These are phyloP conservation scores for Naegleria fowleri DNA, from an alignment of 208 protist species.

Conservation along the genomic window DNA sequence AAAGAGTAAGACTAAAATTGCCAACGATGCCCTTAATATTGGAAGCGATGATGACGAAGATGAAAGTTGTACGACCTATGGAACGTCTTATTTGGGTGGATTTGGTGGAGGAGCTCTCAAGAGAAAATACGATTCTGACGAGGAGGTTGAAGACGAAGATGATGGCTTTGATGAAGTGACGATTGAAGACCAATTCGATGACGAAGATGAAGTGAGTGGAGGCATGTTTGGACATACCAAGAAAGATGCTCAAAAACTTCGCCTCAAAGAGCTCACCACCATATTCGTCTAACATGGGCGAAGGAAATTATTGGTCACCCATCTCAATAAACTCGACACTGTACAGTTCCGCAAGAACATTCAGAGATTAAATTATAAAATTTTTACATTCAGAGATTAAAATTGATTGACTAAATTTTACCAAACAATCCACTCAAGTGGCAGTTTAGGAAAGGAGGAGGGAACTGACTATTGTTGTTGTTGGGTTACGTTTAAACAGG, in stretches of 20 bases:
- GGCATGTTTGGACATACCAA: constrained; percentile 24
- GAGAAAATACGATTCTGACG: not conserved
- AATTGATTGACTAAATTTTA: too few species aligned
- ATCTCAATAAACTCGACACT: too few species aligned
- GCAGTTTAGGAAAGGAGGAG: too few species aligned
- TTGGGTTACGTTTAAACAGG: too few species aligned
- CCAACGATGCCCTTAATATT: not conserved
- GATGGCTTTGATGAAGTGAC: not conserved
- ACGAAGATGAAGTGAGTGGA: not conserved
- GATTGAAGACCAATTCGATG: not conserved
- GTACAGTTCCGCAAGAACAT: too few species aligned
- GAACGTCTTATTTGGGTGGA: not conserved
- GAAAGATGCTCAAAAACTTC: not conserved
- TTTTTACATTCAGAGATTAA: too few species aligned
- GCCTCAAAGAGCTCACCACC: not conserved
- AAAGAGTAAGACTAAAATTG: constrained; percentile 63
- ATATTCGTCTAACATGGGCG: not conserved
- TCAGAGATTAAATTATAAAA: too few species aligned
- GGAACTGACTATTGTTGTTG: too few species aligned
- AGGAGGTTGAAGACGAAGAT: not conserved
- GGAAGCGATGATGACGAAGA: not conserved
- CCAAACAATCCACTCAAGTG: too few species aligned
- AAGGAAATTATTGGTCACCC: too few species aligned
- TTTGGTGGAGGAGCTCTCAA: not conserved
- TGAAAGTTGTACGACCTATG: not conserved